Base-by-base conservation (phyloP, 192 early-diverging fungal species). In the Diversispora epigaea region DNA sequence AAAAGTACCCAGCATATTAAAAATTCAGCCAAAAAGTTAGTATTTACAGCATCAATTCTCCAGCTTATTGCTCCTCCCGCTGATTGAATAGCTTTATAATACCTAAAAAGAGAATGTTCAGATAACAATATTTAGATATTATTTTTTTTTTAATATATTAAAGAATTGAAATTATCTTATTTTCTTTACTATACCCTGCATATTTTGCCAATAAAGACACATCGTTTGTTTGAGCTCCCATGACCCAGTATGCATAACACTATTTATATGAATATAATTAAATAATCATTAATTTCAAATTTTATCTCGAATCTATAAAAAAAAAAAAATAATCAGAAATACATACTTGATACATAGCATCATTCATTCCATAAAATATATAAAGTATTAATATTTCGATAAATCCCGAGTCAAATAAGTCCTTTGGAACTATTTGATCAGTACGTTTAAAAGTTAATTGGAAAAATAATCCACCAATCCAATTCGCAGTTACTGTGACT, bases 71-170 rank as follows among this genome's bases (percentile, higher is more conserved):
- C 92, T 62, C 81, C 86, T n/a, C 87, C 91, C 67, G 88, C 86
- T 72, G 89, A 91, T 86, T 96, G 94, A 68, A 94, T 90, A 66
- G 90, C 91, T 88, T 96, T 96, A 90, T 96, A 96, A 85, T 92
- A 94, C 4, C 93, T 74, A 45, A 6, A 55, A 40, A 52, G n/a
- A 6, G 44, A 47, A 47, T 9, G 5, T 10, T 49, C 3, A 21
- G 17, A 19, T 8, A 68, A 49, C 46, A 25, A 25, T 21, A 14
- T 21, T 4, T 49, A 49, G 21, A 52, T 49, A 21, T 21, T 49
- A 10, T 49, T 32, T 10, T 11, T 9, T 25, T 22, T 19, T 22
- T 49, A n/a, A 15, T 4, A 8, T 15, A 32, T 68, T 7, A 47
- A n/a, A 19, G 15, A n/a, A 19, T 56, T 40, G n/a, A 43, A 7